These are phyloP conservation scores for Davidsoniella eucalypti DNA, from an alignment of 2,329 filamentous ascomycete species.

Conservation along the genomic window DNA sequence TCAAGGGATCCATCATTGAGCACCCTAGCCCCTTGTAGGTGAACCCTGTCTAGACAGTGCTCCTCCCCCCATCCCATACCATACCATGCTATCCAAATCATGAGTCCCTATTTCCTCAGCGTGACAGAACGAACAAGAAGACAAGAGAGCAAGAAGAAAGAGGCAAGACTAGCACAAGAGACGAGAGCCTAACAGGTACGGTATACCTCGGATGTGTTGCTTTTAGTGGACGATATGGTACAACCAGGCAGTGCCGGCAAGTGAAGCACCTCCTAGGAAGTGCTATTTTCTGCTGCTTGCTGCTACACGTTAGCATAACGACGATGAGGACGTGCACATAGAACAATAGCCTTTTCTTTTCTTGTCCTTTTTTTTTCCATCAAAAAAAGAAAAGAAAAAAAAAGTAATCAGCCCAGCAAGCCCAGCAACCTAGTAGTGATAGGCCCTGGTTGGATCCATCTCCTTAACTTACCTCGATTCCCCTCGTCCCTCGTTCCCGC, in stretches of 20 bases:
- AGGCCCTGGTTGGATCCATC: not conserved
- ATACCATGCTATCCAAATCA: not conserved
- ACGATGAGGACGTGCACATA: not conserved
- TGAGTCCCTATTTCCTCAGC: not conserved
- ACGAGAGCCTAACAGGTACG: too few relatives aligned
- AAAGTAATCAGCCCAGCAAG: not conserved
- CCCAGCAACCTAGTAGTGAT: too few relatives aligned
- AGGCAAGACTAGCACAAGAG: too few relatives aligned
- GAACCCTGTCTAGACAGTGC: not conserved
- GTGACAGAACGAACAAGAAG: not conserved
- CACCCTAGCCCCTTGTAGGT: too few relatives aligned
- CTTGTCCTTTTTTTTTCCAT: not conserved
- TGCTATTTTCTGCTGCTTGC: too few relatives aligned
- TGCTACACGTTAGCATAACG: too few relatives aligned
- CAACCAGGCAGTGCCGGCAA: too few relatives aligned
- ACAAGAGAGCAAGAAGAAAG: not conserved
- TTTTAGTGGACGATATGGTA: too few relatives aligned
- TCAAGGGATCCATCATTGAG: too few relatives aligned
- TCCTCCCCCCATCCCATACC: not conserved
- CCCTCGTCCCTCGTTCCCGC: not conserved
- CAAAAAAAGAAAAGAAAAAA: conserved; percentile 2
- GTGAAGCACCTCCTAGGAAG: not conserved
- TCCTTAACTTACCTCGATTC: conserved; percentile 8
- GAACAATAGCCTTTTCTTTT: not conserved
- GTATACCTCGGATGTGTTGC: too few relatives aligned